A percentile compares a stretch with the other conserved stretches of the same genome.
phyloP scores from a whole-genome alignment of 805 yeast species.

The Ogataea methylovora region DNA sequence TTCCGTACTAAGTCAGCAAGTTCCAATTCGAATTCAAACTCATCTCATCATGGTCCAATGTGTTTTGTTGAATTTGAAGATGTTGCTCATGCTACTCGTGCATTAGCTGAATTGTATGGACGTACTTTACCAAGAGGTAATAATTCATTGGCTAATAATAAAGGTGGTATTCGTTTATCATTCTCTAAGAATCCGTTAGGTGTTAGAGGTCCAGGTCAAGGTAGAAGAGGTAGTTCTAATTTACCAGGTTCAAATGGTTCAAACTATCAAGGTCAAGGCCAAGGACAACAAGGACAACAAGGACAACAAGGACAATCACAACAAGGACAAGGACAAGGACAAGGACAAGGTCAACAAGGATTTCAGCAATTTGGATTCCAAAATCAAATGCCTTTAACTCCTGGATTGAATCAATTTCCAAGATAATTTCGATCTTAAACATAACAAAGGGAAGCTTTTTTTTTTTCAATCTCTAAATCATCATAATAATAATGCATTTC shows the following conservation, averaged over 20 bases:
- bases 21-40: slow-evolving; percentile 9
- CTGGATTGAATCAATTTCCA: too few relatives aligned
- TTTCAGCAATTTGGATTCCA: too few relatives aligned
- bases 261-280: too few relatives aligned
- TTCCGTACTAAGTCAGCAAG: slow-evolving; percentile 64
- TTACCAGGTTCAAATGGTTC: background rate
- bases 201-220: slow-evolving; percentile 61
- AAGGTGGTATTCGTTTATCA: slow-evolving; percentile 92
- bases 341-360: too few relatives aligned
- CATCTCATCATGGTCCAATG: slow-evolving; percentile 84
- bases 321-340: too few relatives aligned
- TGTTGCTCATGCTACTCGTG: slow-evolving; percentile 87
- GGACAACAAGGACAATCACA: too few relatives aligned
- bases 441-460: too few relatives aligned
- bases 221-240: slow-evolving; percentile 13
- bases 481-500: too few relatives aligned
- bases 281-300: too few relatives aligned
- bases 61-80: slow-evolving; percentile 99
- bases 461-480: too few relatives aligned
- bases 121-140: slow-evolving; percentile 67
- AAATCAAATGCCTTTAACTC: too few relatives aligned
- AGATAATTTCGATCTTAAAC: too few relatives aligned
- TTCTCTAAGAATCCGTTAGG: slow-evolving; percentile 97
- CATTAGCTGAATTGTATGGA: slow-evolving; percentile 90
- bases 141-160: slow-evolving; percentile 24